These are phyloP conservation scores for Eucalyptus fibrosa DNA, from an alignment of 345 rosid species.

Conservation along the genomic window DNA sequence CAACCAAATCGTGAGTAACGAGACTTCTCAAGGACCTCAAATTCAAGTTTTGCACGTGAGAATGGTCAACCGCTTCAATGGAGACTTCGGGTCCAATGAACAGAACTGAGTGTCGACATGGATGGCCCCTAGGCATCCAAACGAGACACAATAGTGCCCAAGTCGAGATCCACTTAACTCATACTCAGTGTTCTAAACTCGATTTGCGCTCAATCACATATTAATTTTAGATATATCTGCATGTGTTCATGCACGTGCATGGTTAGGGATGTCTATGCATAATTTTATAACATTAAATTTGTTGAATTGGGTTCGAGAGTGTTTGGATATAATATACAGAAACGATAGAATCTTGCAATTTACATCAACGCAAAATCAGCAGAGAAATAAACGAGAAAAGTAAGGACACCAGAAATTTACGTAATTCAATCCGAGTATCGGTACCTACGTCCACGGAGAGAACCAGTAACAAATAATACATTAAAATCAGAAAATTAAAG, in stretches of 20 bases:
- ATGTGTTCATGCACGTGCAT: no score
- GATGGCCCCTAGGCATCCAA: no score
- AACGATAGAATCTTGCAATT: rapidly evolving
- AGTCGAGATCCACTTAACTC: no score
- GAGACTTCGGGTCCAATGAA: background rate
- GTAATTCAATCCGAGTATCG: rapidly evolving
- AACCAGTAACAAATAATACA: rapidly evolving
- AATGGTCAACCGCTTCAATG: background rate
- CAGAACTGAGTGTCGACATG: no score
- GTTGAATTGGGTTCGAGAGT: no score
- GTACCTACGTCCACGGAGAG: rapidly evolving
- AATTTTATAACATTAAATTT: no score
- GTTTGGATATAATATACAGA: rapidly evolving
- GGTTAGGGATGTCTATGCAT: no score
- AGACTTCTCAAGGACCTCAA: background rate
- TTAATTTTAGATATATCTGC: no score
- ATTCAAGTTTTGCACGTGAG: background rate
- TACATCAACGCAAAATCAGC: rapidly evolving
- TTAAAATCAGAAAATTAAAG: rapidly evolving
- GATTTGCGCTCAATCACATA: background rate
- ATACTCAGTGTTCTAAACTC: no score
- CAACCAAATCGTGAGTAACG: no score
- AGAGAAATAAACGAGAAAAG: no score
- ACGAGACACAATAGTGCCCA: no score
- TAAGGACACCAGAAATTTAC: rapidly evolving